A percentile compares a stretch with the other conserved stretches of the same genome.
Evolutionary conservation across 208 protist genomes (phyloP).

Genomic region (Trypanosoma caninum): DNA sequence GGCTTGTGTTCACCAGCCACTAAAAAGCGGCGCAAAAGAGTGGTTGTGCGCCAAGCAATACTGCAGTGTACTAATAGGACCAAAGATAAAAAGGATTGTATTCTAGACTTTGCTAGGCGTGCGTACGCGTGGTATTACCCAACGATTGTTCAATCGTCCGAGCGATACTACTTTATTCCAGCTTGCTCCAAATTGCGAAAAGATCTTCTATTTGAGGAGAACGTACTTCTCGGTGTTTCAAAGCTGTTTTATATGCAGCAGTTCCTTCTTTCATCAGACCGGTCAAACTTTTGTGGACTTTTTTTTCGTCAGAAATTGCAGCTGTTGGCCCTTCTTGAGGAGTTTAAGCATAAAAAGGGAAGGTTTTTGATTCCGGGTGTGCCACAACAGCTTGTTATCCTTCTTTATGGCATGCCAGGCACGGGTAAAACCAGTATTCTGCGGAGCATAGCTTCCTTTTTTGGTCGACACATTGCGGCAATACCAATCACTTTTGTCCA

Average conservation of each 20-base stretch:
- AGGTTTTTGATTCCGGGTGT: constrained; percentile 58
- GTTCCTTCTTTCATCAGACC: constrained; percentile 10
- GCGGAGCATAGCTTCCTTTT: constrained; percentile 74
- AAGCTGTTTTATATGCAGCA: constrained; percentile 15
- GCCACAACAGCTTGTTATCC: constrained; percentile 65
- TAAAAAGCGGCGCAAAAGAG: neutral
- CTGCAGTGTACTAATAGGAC: constrained; percentile 12
- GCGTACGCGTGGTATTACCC: constrained; percentile 51
- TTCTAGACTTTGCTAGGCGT: constrained; percentile 47
- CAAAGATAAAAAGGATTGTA: constrained; percentile 25
- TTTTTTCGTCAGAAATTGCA: constrained; percentile 78
- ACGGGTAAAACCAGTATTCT: constrained; percentile 93
- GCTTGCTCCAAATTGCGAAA: constrained; percentile 11
- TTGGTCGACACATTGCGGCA: constrained; percentile 67
- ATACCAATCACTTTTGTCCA: constrained; percentile 64
- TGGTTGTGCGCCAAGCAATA: constrained; percentile 19
- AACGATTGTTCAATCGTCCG: constrained; percentile 3
- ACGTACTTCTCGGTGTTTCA: neutral
- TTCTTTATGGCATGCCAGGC: constrained; percentile 90
- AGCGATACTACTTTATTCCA: constrained; percentile 53
- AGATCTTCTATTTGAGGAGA: neutral
- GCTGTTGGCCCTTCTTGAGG: constrained; percentile 62
- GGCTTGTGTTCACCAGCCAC: neutral
- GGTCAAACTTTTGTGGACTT: constrained; percentile 67
- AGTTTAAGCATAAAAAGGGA: constrained; percentile 60